Conservation (phyloP, 75 land plant species). For the Chamaecyparis obtusa region DNA sequence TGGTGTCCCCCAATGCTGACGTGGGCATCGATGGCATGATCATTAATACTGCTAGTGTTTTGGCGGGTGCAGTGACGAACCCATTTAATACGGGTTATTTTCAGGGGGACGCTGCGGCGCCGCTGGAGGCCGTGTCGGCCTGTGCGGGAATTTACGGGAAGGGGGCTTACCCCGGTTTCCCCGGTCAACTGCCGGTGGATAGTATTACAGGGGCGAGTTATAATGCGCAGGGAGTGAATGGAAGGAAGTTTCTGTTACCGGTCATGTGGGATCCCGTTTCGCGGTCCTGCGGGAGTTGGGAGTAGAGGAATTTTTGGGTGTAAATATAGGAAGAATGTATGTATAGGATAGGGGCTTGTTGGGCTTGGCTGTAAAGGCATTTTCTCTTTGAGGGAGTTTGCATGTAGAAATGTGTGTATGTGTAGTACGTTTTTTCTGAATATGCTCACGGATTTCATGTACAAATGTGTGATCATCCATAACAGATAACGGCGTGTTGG, state of each 20-base stretch:
- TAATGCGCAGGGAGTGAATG: slow-evolving; percentile 35
- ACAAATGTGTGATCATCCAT: no score
- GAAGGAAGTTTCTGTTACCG: slow-evolving; percentile 34
- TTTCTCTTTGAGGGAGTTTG: no score
- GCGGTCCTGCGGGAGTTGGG: slow-evolving; percentile 6
- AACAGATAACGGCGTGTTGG: no score
- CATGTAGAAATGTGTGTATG: no score
- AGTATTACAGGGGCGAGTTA: slow-evolving; percentile 32
- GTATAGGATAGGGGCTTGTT: no score
- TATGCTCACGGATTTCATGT: no score
- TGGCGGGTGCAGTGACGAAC: slow-evolving; percentile 42
- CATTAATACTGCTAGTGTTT: slow-evolving; percentile 27
- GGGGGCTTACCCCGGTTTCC: slow-evolving; percentile 49
- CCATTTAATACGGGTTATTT: slow-evolving; percentile 33
- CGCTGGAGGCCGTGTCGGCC: slow-evolving; percentile 35
- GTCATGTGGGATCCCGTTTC: slow-evolving; percentile 43
- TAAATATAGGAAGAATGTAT: no score
- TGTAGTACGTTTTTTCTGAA: no score
- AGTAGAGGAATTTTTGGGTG: no score
- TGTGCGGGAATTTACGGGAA: slow-evolving; percentile 39
- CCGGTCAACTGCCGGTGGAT: slow-evolving; percentile 33
- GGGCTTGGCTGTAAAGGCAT: no score
- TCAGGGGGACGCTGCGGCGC: slow-evolving; percentile 25
- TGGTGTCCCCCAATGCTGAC: slow-evolving; percentile 29
- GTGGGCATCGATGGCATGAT: slow-evolving; percentile 40